A percentile compares a stretch with the other conserved stretches of the same genome.
Conservation (phyloP, 805 yeast species). For the Ogataea pignaliae region DNA sequence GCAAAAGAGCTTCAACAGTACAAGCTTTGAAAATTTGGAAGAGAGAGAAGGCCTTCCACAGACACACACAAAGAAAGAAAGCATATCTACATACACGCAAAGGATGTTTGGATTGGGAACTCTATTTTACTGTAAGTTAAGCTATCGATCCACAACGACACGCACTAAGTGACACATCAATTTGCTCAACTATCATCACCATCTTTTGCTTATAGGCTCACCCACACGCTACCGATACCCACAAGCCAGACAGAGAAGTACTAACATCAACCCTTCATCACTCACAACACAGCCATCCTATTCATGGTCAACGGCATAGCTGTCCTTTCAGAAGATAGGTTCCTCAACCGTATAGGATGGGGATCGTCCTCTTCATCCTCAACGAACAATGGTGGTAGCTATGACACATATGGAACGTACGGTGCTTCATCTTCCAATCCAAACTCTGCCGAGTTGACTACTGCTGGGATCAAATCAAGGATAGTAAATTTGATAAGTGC, state of each 20-base stretch:
- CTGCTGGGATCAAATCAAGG: conserved; percentile 36
- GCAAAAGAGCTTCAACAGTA: too few relatives aligned
- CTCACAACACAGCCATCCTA: conserved; percentile 32
- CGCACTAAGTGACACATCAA: too few relatives aligned
- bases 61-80: too few relatives aligned
- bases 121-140: conserved; percentile 40
- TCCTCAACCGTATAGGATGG: conserved; percentile 45
- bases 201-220: too few relatives aligned
- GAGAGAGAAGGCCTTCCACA: too few relatives aligned
- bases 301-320: conserved; percentile 54
- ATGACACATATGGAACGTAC: too few relatives aligned
- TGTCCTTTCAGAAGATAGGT: conserved; percentile 56
- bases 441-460: neutral
- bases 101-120: conserved; percentile 55
- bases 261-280: conserved; percentile 12
- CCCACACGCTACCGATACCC: too few relatives aligned
- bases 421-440: too few relatives aligned
- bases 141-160: neutral
- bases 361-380: conserved; percentile 33
- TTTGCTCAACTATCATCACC: too few relatives aligned
- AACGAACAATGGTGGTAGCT: conserved; percentile 8
- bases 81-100: too few relatives aligned
- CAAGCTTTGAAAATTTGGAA: too few relatives aligned
- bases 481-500: conserved; percentile 52
- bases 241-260: neutral